Conservation (phyloP, 768 basidiomycete genomes). For the Cubamyces lactineus region DNA sequence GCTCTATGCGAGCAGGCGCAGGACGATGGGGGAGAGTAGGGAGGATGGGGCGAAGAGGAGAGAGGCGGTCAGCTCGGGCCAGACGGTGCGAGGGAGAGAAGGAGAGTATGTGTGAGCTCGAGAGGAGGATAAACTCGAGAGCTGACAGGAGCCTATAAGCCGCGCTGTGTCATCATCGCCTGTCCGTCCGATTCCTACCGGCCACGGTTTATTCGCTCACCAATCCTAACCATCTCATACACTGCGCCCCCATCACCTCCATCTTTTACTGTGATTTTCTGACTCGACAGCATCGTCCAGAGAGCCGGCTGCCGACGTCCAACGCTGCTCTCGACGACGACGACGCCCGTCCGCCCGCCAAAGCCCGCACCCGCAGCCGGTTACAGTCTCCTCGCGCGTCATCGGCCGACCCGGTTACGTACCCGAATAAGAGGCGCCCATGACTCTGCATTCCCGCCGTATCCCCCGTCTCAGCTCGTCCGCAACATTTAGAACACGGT, state of each 20-base stretch:
- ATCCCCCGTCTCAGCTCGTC: neutral
- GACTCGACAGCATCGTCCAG: neutral
- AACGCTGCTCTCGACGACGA: conserved; percentile 4
- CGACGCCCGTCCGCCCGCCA: neutral
- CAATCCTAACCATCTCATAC: neutral
- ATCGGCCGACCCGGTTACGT: conserved; percentile 18
- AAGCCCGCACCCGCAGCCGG: neutral
- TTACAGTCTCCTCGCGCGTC: neutral
- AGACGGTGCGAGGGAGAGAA: neutral
- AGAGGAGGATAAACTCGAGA: neutral
- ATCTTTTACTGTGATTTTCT: neutral
- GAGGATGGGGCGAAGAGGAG: neutral
- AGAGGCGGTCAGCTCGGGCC: neutral
- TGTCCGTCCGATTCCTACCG: conserved; percentile 21
- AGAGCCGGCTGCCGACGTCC: conserved; percentile 1
- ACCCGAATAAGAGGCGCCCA: neutral
- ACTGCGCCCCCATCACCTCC: neutral
- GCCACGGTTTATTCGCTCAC: neutral
- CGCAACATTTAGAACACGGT: neutral
- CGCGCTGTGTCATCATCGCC: conserved; percentile 21
- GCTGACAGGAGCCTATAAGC: conserved; percentile 18
- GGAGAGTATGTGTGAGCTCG: neutral
- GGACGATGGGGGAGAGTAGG: neutral
- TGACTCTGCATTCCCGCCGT: neutral
- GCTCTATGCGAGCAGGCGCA: conserved; percentile 1